Base-by-base conservation (phyloP, 306 rosid genomes). In the Cucurbita pepo region DNA sequence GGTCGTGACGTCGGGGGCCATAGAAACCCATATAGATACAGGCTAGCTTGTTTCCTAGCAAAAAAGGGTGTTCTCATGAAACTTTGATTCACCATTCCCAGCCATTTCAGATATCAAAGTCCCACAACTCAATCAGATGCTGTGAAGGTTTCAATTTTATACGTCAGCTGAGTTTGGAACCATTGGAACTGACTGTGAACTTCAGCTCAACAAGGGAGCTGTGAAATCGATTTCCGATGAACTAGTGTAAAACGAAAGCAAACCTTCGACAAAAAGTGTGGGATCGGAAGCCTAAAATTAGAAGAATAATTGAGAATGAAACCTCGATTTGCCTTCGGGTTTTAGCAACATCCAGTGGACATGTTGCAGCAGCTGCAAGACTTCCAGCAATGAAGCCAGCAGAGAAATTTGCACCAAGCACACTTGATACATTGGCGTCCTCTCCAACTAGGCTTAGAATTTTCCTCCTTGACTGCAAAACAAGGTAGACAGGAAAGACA, bases 301-400 rank as follows among this genome's bases (percentile, higher is more conserved):
- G 1, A 47, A 45, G 14, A 69, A 12, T 12, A 41, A 62, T 21
- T 56, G 22, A 0, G 9, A 11, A 11, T 38, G 19, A 50, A 81
- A 93, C 99, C 97, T 90, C 99, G 69, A 94, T 94, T 71, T 94
- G 99, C 51, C 86, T 83, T 45, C 96, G 88, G 38, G 97, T 94
- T 89, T 87, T 87, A 45, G 95, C 96, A 72, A 94, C 99, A 73
- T 94, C 99, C 4, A 94, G 88, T 38, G 98, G 99, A 83, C 99
- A 94, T 22, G 99, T 94, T 53, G 75, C 86, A 77, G 97, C 92
- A 69, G 95, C 90, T 57, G 99, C 96, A 71, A 94, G 76, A 75
- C 85, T 88, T 82, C 99, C 99, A 40, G 99, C 97, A 15, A 88
- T 71, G 79, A 85, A 94, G 56, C 97, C 92, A 54, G 96, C 97